Evolutionary conservation across 1,284 basidiomycete genomes (phyloP), one percentile per base, ranked within the genome.

Genomic region (Hymenochaete sp.): DNA sequence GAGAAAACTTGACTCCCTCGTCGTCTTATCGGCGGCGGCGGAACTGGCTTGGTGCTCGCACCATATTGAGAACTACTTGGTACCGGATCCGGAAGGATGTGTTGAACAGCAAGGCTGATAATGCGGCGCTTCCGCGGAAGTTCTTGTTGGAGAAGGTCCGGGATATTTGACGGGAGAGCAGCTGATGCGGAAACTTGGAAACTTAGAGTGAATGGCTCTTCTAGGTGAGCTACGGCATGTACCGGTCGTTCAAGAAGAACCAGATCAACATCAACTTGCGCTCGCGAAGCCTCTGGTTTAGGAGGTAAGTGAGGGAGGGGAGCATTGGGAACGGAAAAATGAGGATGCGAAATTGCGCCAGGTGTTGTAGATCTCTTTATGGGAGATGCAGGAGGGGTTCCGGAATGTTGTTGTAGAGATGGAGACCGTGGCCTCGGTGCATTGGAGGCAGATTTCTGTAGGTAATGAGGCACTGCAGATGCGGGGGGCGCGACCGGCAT

Each of bases 381-480:
- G 10, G 79, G 82, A 2, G 80, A 83, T 13, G 59, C 66, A 38
- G 79, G 70, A 64, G 57, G 4, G 78, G 72, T 31, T 77, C 73
- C 72, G 38, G 66, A 67, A 33, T 38, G 42, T 26, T 51, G 49
- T 29, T 43, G 61, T 1, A 70, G 59, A 33, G 73, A 71, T 11
- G 79, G 79, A 19, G 62, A 67, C 38, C 55, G 79, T 10, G 77
- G 72, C 11, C 75, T 72, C 10, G 74, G 68, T 25, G 64, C 53
- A 2, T 58, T 57, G 1, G 62, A 58, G 13, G 64, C 60, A 21
- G 63, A 62, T 13, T 79, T 75, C 56, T 86, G 83, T 14, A 88
- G 67, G 57, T 88, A 74, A 4, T 75, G 67, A 1, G 84, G 85
- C 21, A 88, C 63, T 3, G 85, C 83, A 19, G 82, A 81, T 1